A percentile compares a stretch with the other conserved stretches of the same genome.
These are phyloP conservation scores for Thalassiosira profunda DNA, from an alignment of 108 stramenopile species.

Conservation along the genomic window DNA sequence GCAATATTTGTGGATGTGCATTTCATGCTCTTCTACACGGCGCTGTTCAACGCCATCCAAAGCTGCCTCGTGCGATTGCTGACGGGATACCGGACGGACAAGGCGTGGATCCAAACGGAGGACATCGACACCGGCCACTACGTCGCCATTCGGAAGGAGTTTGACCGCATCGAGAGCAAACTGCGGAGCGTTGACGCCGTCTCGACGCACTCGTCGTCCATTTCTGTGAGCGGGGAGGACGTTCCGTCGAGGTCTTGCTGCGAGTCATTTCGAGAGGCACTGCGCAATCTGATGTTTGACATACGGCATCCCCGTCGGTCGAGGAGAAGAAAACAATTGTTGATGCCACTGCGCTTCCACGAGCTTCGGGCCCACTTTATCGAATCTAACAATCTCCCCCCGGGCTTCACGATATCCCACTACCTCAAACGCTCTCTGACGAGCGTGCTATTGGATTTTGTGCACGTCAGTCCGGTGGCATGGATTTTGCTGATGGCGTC, in stretches of 20 bases:
- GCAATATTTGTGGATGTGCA: constrained; percentile 88
- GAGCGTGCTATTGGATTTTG: constrained; percentile 65
- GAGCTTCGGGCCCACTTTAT: constrained; percentile 87
- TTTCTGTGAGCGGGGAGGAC: too few species aligned
- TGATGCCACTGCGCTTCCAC: constrained; percentile 86
- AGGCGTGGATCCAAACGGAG: constrained; percentile 83
- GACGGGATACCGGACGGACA: constrained; percentile 54
- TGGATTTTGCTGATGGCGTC: constrained; percentile 78
- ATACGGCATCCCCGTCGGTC: constrained; percentile 30
- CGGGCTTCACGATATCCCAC: constrained; percentile 77
- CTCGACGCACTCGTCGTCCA: not conserved
- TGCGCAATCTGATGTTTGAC: constrained; percentile 10
- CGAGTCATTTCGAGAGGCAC: constrained; percentile 7
- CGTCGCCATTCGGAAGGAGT: constrained; percentile 90
- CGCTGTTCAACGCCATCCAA: constrained; percentile 88
- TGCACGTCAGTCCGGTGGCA: constrained; percentile 72
- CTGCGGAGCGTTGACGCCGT: not conserved
- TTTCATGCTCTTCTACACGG: constrained; percentile 89
- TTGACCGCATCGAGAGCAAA: constrained; percentile 62
- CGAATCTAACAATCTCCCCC: constrained; percentile 70
- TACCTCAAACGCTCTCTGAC: constrained; percentile 77
- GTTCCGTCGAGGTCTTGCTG: too few species aligned
- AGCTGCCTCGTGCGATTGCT: constrained; percentile 59
- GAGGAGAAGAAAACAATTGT: constrained; percentile 52
- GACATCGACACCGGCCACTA: constrained; percentile 88